Evolutionary conservation across 495 filamentous ascomycete genomes (phyloP), one percentile per base, ranked within the genome.

Genomic region (Penicillium odoratum): DNA sequence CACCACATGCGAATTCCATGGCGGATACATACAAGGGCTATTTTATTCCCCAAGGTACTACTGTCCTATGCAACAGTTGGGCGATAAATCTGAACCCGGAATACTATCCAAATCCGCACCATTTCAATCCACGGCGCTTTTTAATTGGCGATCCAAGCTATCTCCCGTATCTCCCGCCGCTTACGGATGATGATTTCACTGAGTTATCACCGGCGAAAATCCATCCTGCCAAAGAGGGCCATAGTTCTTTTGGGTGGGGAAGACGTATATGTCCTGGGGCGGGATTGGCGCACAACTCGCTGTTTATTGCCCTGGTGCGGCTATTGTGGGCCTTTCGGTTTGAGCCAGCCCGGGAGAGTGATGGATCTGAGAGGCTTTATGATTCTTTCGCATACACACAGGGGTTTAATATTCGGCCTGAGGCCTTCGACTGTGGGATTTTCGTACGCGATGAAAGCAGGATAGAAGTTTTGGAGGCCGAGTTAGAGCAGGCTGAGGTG

Each of bases 281-380:
- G 11, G 75, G 82, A 55, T 63, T 85, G 9, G 82, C 81, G 0
- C 77, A 84, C 55, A 73, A 78, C 25, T 76, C 69, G 0, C 60
- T 84, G 29, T 81, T 78, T 59, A 59, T 81, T 7, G 72, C 66
- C n/a, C 63, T 79, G n/a, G 69, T 80, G 6, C 70, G 77, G 16
- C 67, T 85, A 13, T 55, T 85, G 11, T 85, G 83, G 83, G 78
- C 72, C 0, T 84, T 83, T 55, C 68, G 81, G 26, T 69, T 84
- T 33, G 43, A 16, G 15, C 65, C 69, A 10, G 67, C 81, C 25
- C 74, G 73, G 16, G 76, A 81, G 42, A 73, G 78, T 51, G 75
- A 81, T 47, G 60, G 61, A 0, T 38, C 48, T 7, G 45, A 53
- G 13, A 40, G 57, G 10, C 28, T 28, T 15, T 64, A 66, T 56